A percentile compares a stretch with the other conserved stretches of the same genome.
These are phyloP conservation scores for Lablab purpureus DNA, from an alignment of 306 rosid genomes.

Conservation along the genomic window DNA sequence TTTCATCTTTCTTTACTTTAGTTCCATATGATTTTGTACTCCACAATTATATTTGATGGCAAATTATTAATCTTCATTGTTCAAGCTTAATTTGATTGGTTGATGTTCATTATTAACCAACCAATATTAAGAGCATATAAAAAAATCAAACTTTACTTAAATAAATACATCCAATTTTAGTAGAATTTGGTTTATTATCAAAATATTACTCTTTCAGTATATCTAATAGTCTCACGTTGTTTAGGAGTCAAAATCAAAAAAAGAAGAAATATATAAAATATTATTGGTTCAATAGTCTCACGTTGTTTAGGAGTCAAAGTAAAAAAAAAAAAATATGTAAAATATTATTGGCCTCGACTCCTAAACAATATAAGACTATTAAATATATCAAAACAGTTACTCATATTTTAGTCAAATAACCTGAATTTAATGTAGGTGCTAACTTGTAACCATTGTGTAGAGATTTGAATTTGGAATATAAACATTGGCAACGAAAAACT, in stretches of 20 bases:
- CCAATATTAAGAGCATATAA: background rate
- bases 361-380: no score
- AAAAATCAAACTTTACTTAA: background rate
- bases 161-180: background rate
- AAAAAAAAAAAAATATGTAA: no score
- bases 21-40: slow-evolving; percentile 3
- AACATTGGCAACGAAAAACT: background rate
- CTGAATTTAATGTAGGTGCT: background rate
- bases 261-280: no score
- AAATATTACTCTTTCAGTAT: no score
- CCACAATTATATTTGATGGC: background rate
- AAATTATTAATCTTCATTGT: background rate
- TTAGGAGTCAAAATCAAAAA: no score
- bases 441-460: background rate
- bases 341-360: no score
- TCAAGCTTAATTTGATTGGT: background rate
- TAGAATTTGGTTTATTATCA: background rate
- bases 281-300: no score
- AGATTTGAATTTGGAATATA: background rate
- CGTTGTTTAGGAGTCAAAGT: no score
- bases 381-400: no score
- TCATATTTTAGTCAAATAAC: no score
- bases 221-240: no score
- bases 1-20: slow-evolving; percentile 3
- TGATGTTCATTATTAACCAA: background rate